phyloP scores from a whole-genome alignment of 176 grass and related monocot species.

The Aegilops bicornis region DNA sequence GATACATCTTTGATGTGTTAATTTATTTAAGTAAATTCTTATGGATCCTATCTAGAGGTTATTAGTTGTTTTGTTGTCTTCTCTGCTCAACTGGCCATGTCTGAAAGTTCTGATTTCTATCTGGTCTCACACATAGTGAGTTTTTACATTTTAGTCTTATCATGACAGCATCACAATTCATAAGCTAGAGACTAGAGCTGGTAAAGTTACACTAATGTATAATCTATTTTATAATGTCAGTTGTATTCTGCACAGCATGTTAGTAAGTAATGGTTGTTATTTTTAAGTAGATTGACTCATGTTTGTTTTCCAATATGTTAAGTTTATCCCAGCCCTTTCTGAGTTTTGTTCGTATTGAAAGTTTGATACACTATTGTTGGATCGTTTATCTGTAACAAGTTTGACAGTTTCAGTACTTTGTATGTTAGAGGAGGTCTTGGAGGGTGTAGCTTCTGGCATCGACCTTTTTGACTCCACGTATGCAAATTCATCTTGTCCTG shows the following conservation, averaged over 20 bases:
- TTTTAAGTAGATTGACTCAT: background rate
- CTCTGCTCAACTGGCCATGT: background rate
- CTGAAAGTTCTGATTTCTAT: background rate
- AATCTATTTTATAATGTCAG: background rate
- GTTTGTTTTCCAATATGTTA: background rate
- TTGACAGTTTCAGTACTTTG: constrained; percentile 26
- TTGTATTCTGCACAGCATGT: background rate
- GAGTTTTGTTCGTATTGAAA: constrained; percentile 4
- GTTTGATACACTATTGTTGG: background rate
- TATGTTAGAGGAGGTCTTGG: constrained; percentile 83
- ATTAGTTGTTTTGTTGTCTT: background rate
- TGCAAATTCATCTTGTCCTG: constrained; percentile 9
- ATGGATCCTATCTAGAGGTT: background rate
- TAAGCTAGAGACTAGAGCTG: background rate
- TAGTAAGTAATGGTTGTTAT: background rate
- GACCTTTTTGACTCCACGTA: constrained; percentile 98
- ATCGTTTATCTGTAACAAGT: background rate
- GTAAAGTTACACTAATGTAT: constrained; percentile 13
- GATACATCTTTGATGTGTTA: background rate
- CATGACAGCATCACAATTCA: background rate
- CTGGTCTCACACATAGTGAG: background rate
- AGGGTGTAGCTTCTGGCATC: constrained; percentile 85
- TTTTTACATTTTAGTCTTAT: background rate
- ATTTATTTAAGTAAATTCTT: background rate
- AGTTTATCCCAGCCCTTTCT: background rate